Base-by-base conservation (phyloP, 352 stramenopile genomes). In the Ophiocytium majus region DNA sequence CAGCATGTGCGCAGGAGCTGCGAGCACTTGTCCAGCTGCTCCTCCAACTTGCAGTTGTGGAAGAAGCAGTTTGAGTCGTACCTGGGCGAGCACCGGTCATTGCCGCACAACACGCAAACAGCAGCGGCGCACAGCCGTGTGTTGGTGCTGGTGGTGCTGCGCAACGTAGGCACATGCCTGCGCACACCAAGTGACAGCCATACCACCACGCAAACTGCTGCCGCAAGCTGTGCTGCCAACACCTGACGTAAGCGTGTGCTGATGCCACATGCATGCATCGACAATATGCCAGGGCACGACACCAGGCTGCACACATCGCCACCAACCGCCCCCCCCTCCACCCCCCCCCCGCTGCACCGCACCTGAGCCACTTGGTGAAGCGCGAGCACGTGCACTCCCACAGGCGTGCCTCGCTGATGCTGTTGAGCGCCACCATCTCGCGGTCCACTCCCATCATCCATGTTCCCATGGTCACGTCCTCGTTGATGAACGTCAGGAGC, bases 41-140 rank as follows among this genome's bases (percentile, higher is more conserved):
- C 79, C 50, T 80, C 32, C 0, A 49, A 50, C 83, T 86, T 86
- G 83, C 83, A 86, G 83, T 86, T 86, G 63, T 86, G 83, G 78
- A 80, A 83, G 63, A 86, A 86, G 50, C 49, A 50, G 19, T 86
- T 57, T 5, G 43, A 76, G 33, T 81, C 83, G 35, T 28, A 50
- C 14, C 66, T 50, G 19, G 28, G 37, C 57, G 76, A 57, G 9
- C n/a, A n/a, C n/a, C n/a, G n/a, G n/a, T n/a, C n/a, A n/a, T n/a
- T n/a, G n/a, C n/a, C n/a, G n/a, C n/a, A n/a, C n/a, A n/a, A n/a
- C n/a, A n/a, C n/a, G n/a, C n/a, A n/a, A n/a, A n/a, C n/a, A n/a
- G n/a, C n/a, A n/a, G n/a, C n/a, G n/a, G n/a, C n/a, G n/a, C n/a
- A n/a, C n/a, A n/a, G n/a, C n/a, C n/a, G n/a, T n/a, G n/a, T n/a